phyloP scores from a whole-genome alignment of 2,329 filamentous ascomycete species.

The Exophiala phaeomuriformis region DNA sequence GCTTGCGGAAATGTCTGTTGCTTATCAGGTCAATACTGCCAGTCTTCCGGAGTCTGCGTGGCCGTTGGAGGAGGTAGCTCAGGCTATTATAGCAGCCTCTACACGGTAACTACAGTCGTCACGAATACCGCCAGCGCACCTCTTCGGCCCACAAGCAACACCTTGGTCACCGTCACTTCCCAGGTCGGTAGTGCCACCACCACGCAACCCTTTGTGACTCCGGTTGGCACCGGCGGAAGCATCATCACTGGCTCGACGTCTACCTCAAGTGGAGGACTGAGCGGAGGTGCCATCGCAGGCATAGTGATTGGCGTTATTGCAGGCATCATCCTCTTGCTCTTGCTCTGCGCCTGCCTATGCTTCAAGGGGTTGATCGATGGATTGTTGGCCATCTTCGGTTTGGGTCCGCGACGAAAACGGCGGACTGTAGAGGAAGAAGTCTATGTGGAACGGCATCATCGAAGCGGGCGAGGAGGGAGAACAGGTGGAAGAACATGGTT shows the following conservation, averaged over 20 bases:
- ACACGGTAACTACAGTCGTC: constrained; percentile 31
- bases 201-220: constrained; percentile 41
- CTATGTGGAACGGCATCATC: constrained; percentile 33
- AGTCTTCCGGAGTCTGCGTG: constrained; percentile 32
- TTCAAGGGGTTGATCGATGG: constrained; percentile 37
- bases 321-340: constrained; percentile 39
- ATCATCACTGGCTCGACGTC: constrained; percentile 33
- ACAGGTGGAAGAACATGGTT: constrained; percentile 35
- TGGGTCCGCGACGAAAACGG: constrained; percentile 30
- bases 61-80: constrained; percentile 29
- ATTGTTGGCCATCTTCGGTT: constrained; percentile 38
- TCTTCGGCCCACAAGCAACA: constrained; percentile 40
- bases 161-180: constrained; percentile 38
- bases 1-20: constrained; percentile 42
- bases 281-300: constrained; percentile 45
- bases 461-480: constrained; percentile 22
- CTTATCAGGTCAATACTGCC: constrained; percentile 38
- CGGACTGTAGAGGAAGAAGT: constrained; percentile 35
- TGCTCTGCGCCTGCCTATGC: constrained; percentile 41
- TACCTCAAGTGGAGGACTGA: constrained; percentile 34
- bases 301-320: constrained; percentile 45
- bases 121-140: constrained; percentile 34
- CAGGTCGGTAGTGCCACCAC: constrained; percentile 35
- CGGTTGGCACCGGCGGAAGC: constrained; percentile 39
- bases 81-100: constrained; percentile 33